Conservation (phyloP, 352 stramenopile genomes). For the Globisporangium cystogenes region DNA sequence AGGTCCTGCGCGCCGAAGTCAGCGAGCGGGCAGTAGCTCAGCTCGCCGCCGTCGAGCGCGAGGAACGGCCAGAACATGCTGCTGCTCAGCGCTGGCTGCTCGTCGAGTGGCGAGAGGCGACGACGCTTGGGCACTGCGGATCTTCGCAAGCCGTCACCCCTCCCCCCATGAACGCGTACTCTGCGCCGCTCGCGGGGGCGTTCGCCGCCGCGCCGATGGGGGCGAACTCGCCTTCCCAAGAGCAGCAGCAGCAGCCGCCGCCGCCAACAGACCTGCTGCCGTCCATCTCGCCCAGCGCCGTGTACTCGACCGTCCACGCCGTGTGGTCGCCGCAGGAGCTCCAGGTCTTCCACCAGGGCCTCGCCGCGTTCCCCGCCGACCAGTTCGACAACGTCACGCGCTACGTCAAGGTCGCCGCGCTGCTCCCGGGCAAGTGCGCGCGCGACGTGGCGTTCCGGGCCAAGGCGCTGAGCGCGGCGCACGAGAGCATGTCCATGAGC, state of each 20-base stretch:
- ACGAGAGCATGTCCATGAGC: constrained; percentile 14
- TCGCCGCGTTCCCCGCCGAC: constrained; percentile 48
- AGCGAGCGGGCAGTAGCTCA: constrained; percentile 62
- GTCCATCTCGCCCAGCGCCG: constrained; percentile 48
- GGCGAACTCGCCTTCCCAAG: neutral
- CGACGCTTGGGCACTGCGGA: no score
- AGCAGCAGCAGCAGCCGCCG: neutral
- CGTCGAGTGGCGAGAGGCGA: no score
- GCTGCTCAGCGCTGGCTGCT: neutral
- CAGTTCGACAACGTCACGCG: constrained; percentile 76
- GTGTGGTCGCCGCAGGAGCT: constrained; percentile 59
- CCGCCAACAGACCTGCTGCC: constrained; percentile 19
- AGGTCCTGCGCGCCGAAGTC: constrained; percentile 45
- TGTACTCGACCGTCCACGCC: constrained; percentile 57
- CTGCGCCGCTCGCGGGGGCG: constrained; percentile 2
- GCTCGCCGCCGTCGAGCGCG: constrained; percentile 41
- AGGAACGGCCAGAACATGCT: constrained; percentile 74
- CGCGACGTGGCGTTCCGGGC: constrained; percentile 73
- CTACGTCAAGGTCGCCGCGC: constrained; percentile 78
- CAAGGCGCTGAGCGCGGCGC: constrained; percentile 23
- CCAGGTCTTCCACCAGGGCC: constrained; percentile 49
- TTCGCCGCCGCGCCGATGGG: constrained; percentile 13
- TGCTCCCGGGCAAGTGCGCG: constrained; percentile 60
- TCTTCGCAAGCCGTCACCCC: neutral
- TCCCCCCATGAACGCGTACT: neutral